Base-by-base conservation (phyloP, 345 rosid genomes). In the Ailanthus altissimus region DNA sequence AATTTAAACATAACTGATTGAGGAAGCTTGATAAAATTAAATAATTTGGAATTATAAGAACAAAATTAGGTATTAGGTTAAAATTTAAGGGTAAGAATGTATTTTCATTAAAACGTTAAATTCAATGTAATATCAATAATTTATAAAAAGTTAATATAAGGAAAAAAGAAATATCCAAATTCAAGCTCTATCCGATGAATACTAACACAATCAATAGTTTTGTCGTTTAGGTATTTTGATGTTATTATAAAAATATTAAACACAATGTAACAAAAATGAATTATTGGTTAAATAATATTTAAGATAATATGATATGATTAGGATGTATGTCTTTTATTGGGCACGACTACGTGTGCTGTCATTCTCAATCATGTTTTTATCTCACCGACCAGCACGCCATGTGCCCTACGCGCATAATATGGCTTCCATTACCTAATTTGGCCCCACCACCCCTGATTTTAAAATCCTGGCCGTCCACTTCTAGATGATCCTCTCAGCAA, bases 381-480 rank as follows among this genome's bases (percentile, higher is more conserved):
- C 64, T 42, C 2, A 57, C 51, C 53, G 36, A 57, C 64, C 64
- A 57, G 28, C 64, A 57, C 5, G 51, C 65, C 75, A 72, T 72
- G 75, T 72, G 75, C 32, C 28, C 26, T 7, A 68, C 73, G 73
- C 59, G 59, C 13, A 54, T 13, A 42, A 40, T 6, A 38, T 23
- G 51, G 38, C 7, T 42, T 72, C 38, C 12, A n/a, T 15, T 1
- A 72, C 75, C 64, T 40, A 72, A 56, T 6, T n/a, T n/a, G 73
- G 74, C 11, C 62, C 74, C 63, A n/a, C 32, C 3, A 13, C 2
- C 2, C 16, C 16, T 8, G 12, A 49, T 11, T 23, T 54, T 2
- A 18, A 18, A 20, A 54, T 54, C 58, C 9, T 54, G 18, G n/a
- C 71, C 71, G 38, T 23, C 20, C 8, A 49, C 11, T 67, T 4